phyloP scores from a whole-genome alignment of 2,329 filamentous ascomycete species.

The Hirsutella minnesotensis region DNA sequence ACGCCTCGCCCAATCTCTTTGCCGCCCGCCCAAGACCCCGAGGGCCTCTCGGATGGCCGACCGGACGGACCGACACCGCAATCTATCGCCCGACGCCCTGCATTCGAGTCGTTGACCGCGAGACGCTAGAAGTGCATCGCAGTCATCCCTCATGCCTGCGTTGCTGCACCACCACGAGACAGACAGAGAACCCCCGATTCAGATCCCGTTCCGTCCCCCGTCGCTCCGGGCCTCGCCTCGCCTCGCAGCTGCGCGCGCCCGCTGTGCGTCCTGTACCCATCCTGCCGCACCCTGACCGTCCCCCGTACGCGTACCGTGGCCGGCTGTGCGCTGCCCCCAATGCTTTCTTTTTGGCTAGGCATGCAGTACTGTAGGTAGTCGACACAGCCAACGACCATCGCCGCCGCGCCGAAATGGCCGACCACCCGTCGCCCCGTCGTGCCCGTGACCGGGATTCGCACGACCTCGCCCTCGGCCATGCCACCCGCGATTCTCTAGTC shows the following conservation, averaged over 20 bases:
- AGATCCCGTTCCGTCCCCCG: neutral
- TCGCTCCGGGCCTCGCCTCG: neutral
- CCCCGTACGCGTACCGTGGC: too few relatives aligned
- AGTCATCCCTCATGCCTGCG: too few relatives aligned
- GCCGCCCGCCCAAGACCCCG: too few relatives aligned
- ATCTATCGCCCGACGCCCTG: too few relatives aligned
- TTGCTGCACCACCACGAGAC: too few relatives aligned
- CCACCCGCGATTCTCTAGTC: constrained; percentile 81
- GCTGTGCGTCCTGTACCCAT: neutral
- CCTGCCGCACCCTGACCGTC: too few relatives aligned
- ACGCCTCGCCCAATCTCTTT: too few relatives aligned
- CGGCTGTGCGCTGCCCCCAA: constrained; percentile 5
- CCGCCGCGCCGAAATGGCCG: constrained; percentile 12
- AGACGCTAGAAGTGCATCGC: too few relatives aligned
- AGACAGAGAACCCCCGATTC: neutral
- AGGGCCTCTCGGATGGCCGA: too few relatives aligned
- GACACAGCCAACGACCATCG: constrained; percentile 3
- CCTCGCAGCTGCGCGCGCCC: neutral
- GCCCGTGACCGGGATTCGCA: constrained; percentile 53
- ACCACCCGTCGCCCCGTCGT: constrained; percentile 11
- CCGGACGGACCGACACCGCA: too few relatives aligned
- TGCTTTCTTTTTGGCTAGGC: constrained; percentile 9
- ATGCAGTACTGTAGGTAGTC: constrained; percentile 2
- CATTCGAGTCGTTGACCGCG: too few relatives aligned
- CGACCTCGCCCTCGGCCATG: constrained; percentile 67